Conservation (phyloP, 2,329 filamentous ascomycete species). For the Simplicillium sp. region DNA sequence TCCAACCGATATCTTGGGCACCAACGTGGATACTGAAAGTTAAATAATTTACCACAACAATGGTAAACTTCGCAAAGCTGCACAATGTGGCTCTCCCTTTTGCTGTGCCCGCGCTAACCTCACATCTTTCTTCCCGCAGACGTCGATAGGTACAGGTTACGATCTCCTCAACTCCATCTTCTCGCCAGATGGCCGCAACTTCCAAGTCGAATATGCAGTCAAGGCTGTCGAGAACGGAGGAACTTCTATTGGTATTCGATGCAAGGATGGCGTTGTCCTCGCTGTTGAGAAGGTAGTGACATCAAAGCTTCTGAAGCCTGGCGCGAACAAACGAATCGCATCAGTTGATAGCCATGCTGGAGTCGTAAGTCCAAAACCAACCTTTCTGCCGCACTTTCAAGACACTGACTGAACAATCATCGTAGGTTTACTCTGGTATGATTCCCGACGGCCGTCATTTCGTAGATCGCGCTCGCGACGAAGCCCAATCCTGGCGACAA, state of each 20-base stretch:
- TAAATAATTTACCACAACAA: slow-evolving; percentile 1
- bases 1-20: slow-evolving; percentile 12
- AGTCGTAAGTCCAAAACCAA: slow-evolving; percentile 53
- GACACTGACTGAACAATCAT: slow-evolving; percentile 4
- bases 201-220: slow-evolving; percentile 97
- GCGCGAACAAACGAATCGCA: slow-evolving; percentile 94
- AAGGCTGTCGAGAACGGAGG: slow-evolving; percentile 98
- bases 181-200: slow-evolving; percentile 97
- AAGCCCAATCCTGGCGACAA: slow-evolving; percentile 82
- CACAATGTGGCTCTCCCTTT: neutral
- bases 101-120: slow-evolving; percentile 4
- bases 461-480: slow-evolving; percentile 85
- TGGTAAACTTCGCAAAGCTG: slow-evolving; percentile 8
- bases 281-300: slow-evolving; percentile 94
- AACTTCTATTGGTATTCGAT: slow-evolving; percentile 90
- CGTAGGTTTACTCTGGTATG: slow-evolving; percentile 87
- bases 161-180: slow-evolving; percentile 99
- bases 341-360: slow-evolving; percentile 91
- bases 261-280: slow-evolving; percentile 93
- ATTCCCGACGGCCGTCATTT: slow-evolving; percentile 94
- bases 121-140: slow-evolving; percentile 43
- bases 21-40: slow-evolving; percentile 1
- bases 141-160: slow-evolving; percentile 98
- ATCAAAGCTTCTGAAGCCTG: slow-evolving; percentile 90
- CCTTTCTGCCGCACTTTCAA: slow-evolving; percentile 2